phyloP scores from a whole-genome alignment of 1,284 basidiomycete genomes.

The Ustanciosporium gigantosporum region DNA sequence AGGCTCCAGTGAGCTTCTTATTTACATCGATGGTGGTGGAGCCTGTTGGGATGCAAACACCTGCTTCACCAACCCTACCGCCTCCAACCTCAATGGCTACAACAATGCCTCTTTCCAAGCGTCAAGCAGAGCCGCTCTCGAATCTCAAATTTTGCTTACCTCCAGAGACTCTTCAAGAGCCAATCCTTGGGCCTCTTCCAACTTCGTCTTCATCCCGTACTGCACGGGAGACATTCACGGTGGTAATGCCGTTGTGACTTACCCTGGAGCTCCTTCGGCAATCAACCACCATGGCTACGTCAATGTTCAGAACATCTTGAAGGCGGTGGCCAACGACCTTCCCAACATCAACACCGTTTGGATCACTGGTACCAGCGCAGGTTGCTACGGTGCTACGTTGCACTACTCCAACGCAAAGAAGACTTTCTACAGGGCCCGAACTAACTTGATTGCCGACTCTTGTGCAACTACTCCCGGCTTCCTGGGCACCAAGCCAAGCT shows the following conservation, averaged over 20 bases:
- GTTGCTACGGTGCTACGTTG: conserved; percentile 17
- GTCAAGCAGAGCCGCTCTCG: not conserved
- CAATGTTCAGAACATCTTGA: conserved; percentile 19
- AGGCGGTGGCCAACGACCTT: not conserved
- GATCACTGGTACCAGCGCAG: conserved; percentile 18
- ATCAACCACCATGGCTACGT: conserved; percentile 21
- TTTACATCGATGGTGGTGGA: conserved; percentile 20
- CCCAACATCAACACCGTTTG: conserved; percentile 9
- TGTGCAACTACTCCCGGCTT: conserved; percentile 15
- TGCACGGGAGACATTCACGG: conserved; percentile 23
- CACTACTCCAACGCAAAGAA: conserved; percentile 15
- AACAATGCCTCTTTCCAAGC: conserved; percentile 6
- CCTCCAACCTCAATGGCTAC: conserved; percentile 14
- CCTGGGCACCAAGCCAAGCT: conserved; percentile 13
- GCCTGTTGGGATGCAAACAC: conserved; percentile 15
- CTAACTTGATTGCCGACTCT: conserved; percentile 21
- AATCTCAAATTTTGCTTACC: conserved; percentile 8
- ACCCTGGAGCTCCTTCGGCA: conserved; percentile 7
- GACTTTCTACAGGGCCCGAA: conserved; percentile 7
- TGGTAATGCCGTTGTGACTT: conserved; percentile 11
- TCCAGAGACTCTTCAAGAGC: conserved; percentile 11
- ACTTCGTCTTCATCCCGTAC: conserved; percentile 22
- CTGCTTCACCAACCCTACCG: conserved; percentile 10
- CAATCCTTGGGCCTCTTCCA: conserved; percentile 12
- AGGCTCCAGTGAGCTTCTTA: conserved; percentile 12